A percentile compares a stretch with the other conserved stretches of the same genome.
Conservation (phyloP, 805 yeast species). For the Sporopachydermia quercuum region DNA sequence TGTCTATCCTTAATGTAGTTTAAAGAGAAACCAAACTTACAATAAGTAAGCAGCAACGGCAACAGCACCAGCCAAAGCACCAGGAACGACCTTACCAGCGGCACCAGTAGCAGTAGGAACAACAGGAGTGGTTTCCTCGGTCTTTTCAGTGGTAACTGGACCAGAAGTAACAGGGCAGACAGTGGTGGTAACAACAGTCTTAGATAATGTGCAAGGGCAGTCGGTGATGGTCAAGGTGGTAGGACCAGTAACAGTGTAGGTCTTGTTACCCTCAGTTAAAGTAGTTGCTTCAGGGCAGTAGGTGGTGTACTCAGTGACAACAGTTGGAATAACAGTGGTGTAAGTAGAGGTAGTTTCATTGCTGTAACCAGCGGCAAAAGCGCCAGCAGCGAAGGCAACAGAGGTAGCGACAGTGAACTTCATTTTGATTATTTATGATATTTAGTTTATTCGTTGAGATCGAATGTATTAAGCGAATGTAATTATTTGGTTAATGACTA, state of each 20-base stretch:
- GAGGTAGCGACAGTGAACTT: slow-evolving; percentile 2
- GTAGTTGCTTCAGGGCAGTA: slow-evolving; percentile 55
- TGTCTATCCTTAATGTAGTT: background rate
- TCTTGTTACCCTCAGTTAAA: slow-evolving; percentile 37
- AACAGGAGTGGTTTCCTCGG: slow-evolving; percentile 2
- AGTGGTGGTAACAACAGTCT: slow-evolving; percentile 6
- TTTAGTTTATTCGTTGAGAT: too few relatives aligned
- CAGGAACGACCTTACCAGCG: slow-evolving; percentile 22
- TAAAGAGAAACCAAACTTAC: slow-evolving; percentile 14
- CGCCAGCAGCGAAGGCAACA: slow-evolving; percentile 1
- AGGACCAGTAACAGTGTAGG: slow-evolving; percentile 47
- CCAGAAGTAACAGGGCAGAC: slow-evolving; percentile 3
- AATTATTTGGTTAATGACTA: background rate
- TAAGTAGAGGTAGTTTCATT: slow-evolving; percentile 1
- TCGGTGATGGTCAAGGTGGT: slow-evolving; percentile 59
- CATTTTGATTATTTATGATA: background rate
- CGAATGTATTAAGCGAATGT: slow-evolving; percentile 1
- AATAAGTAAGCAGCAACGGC: slow-evolving; percentile 29
- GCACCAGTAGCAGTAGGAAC: slow-evolving; percentile 10
- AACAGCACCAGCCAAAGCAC: slow-evolving; percentile 30
- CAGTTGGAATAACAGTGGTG: slow-evolving; percentile 11
- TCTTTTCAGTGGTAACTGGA: slow-evolving; percentile 1
- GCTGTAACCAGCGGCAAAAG: background rate
- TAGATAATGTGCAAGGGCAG: slow-evolving; percentile 46
- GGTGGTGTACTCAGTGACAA: slow-evolving; percentile 50